These are phyloP conservation scores for Amanita jacksonii DNA, from an alignment of 768 basidiomycete genomes.

Conservation along the genomic window DNA sequence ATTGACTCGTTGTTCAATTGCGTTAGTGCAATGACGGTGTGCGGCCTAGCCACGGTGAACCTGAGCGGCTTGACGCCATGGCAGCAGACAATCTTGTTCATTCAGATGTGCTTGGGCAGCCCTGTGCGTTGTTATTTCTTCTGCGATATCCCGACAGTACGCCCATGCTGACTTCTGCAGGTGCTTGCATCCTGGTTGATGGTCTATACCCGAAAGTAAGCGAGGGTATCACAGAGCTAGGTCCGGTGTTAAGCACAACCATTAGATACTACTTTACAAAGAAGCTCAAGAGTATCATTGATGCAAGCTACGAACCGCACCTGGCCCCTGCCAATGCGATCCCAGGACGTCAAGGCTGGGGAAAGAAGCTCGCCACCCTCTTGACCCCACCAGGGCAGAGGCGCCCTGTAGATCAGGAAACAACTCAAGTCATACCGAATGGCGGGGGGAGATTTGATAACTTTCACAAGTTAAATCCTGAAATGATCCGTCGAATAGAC, in stretches of 20 bases:
- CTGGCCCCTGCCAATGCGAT: background rate
- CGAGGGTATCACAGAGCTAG: background rate
- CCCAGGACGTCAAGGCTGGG: background rate
- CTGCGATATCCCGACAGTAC: background rate
- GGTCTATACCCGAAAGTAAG: conserved; percentile 67
- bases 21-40: conserved; percentile 71
- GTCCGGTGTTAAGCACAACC: background rate
- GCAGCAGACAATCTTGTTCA: conserved; percentile 63
- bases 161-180: conserved; percentile 22
- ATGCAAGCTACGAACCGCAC: conserved; percentile 6
- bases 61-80: conserved; percentile 57
- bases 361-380: conserved; percentile 12
- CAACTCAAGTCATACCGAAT: background rate
- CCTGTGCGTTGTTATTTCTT: conserved; percentile 40
- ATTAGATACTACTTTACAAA: conserved; percentile 58
- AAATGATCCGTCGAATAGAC: conserved; percentile 75
- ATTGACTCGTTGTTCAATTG: conserved; percentile 73
- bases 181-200: conserved; percentile 77
- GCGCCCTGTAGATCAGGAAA: background rate
- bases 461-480: conserved; percentile 39
- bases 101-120: conserved; percentile 72
- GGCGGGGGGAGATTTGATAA: conserved; percentile 14
- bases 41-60: conserved; percentile 65
- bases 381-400: background rate
- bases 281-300: conserved; percentile 54